These are phyloP conservation scores for Berberis vulgaris DNA, from an alignment of 164 flowering plant species.

Conservation along the genomic window DNA sequence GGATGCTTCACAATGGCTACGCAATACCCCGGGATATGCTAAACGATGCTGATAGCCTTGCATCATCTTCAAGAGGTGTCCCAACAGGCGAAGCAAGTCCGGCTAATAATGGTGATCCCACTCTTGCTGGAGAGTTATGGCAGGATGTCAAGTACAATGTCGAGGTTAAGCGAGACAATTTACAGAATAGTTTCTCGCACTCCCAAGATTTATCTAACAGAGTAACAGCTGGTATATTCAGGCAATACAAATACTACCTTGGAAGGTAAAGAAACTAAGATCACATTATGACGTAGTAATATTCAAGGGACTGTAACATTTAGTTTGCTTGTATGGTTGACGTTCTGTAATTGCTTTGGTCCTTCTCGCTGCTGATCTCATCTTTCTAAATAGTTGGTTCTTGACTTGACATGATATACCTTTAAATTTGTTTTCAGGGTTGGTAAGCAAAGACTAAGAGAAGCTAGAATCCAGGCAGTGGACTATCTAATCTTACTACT, in stretches of 20 bases:
- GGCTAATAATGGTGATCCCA: conserved; percentile 24
- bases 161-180: conserved; percentile 42
- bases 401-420: not conserved
- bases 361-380: not conserved
- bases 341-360: not conserved
- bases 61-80: conserved; percentile 25
- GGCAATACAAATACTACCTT: conserved; percentile 72
- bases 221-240: conserved; percentile 41
- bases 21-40: conserved; percentile 82
- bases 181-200: conserved; percentile 39
- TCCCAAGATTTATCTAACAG: conserved; percentile 69
- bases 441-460: conserved; percentile 84
- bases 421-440: conserved; percentile 32
- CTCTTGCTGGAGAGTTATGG: conserved; percentile 87
- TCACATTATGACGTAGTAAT: not conserved
- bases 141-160: conserved; percentile 55
- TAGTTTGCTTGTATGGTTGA: not conserved
- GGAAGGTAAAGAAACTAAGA: conserved; percentile 52
- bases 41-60: conserved; percentile 29
- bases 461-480: conserved; percentile 76
- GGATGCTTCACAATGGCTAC: conserved; percentile 97
- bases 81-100: conserved; percentile 17
- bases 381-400: not conserved
- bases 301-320: not conserved
- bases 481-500: conserved; percentile 74